phyloP scores from a whole-genome alignment of 495 filamentous ascomycete species.

The Trichoderma erinaceum region DNA sequence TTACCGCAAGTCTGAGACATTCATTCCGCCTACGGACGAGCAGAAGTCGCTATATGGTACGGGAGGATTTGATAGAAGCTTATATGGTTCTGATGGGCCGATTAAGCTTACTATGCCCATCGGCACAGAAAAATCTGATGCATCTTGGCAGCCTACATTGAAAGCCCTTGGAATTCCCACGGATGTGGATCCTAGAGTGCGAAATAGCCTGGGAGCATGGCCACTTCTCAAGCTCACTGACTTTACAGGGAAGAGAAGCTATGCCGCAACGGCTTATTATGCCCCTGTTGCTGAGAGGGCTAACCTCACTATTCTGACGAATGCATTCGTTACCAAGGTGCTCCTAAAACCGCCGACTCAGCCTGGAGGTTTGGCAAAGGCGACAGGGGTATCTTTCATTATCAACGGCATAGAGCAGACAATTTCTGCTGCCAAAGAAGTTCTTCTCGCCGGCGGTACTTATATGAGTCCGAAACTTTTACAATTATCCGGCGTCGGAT shows the following conservation, averaged over 20 bases:
- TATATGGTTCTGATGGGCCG: neutral
- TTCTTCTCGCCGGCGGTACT: neutral
- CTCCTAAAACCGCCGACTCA: neutral
- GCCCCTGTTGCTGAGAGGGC: neutral
- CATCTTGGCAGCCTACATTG: neutral
- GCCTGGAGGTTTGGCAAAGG: neutral
- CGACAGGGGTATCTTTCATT: neutral
- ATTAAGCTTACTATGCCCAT: neutral
- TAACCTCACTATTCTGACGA: neutral
- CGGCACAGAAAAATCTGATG: neutral
- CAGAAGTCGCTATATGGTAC: neutral
- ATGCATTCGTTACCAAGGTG: neutral
- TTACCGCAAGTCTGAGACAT: constrained; percentile 28
- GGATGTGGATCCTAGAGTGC: neutral
- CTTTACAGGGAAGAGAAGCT: neutral
- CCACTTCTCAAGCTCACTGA: neutral
- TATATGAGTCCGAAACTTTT: neutral
- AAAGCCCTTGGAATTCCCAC: neutral
- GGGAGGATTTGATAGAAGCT: neutral
- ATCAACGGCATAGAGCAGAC: neutral
- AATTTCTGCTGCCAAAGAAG: neutral
- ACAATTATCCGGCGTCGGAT: neutral
- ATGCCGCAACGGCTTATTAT: neutral
- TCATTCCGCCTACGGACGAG: neutral
- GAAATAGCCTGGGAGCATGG: neutral